Conservation (phyloP, 208 protist genomes). For the Naegleria fowleri region DNA sequence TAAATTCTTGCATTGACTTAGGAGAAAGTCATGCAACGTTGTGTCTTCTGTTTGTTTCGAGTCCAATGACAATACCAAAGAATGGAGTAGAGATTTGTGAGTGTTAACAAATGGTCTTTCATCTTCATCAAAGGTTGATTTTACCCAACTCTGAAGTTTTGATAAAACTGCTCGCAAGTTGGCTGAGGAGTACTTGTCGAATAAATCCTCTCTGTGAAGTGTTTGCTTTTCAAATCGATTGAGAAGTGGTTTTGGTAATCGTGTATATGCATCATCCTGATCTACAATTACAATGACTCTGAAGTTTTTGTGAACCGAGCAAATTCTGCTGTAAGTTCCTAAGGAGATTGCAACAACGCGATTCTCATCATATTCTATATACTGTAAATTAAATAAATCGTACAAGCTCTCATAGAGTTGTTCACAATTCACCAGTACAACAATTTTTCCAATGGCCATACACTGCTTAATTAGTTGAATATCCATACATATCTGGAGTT, state of each 20-base stretch:
- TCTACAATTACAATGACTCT: conserved; percentile 38
- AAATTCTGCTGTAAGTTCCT: conserved; percentile 27
- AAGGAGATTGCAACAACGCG: conserved; percentile 25
- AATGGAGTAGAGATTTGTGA: background rate
- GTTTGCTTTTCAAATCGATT: conserved; percentile 30
- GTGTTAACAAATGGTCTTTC: conserved; percentile 4
- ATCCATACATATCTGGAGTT: conserved; percentile 26
- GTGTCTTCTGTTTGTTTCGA: background rate
- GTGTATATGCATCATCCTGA: conserved; percentile 28
- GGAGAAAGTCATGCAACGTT: background rate
- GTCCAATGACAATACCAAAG: background rate
- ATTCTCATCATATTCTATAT: conserved; percentile 34
- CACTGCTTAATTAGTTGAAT: conserved; percentile 41
- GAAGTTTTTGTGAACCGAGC: conserved; percentile 32
- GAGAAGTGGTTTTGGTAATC: conserved; percentile 26
- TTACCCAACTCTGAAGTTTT: background rate
- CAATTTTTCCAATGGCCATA: conserved; percentile 45
- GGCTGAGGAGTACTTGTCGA: background rate
- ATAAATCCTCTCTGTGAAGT: conserved; percentile 12
- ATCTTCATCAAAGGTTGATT: background rate
- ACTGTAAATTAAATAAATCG: conserved; percentile 61
- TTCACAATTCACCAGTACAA: conserved; percentile 51
- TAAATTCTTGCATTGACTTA: background rate
- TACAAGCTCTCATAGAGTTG: conserved; percentile 62
- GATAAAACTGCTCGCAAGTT: background rate